Conservation (phyloP, 2,329 filamentous ascomycete species). For the Xylaria multiplex region DNA sequence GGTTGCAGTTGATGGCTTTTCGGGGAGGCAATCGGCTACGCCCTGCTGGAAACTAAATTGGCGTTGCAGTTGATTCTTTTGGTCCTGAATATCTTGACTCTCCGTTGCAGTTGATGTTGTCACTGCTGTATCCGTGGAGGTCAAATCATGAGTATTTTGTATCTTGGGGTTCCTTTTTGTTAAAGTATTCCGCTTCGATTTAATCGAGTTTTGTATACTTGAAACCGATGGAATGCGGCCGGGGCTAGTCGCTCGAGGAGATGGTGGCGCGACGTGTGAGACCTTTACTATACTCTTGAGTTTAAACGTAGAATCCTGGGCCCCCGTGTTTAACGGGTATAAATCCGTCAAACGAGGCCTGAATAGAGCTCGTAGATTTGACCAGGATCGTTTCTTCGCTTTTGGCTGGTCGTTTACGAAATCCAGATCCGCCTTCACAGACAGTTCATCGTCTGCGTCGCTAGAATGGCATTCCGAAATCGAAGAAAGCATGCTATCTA, state of each 20-base stretch:
- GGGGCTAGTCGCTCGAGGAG: neutral
- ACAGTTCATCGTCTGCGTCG: conserved; percentile 17
- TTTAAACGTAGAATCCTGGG: conserved; percentile 27
- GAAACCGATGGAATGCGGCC: conserved; percentile 2
- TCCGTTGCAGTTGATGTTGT: neutral
- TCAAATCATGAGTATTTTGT: conserved; percentile 12
- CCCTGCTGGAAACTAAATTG: conserved; percentile 31
- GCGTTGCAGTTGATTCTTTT: conserved; percentile 14
- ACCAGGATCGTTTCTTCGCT: conserved; percentile 35
- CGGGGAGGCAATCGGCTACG: conserved; percentile 21
- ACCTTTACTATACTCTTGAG: conserved; percentile 23
- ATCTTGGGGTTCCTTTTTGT: neutral
- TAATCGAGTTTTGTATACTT: conserved; percentile 7
- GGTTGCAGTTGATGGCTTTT: neutral
- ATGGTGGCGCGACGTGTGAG: conserved; percentile 4
- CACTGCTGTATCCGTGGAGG: neutral
- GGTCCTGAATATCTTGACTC: conserved; percentile 8
- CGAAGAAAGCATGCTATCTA: conserved; percentile 5
- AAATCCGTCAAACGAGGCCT: conserved; percentile 24
- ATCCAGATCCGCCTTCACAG: neutral
- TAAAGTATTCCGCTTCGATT: conserved; percentile 7
- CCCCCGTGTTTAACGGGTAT: conserved; percentile 13
- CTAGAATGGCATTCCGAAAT: conserved; percentile 5
- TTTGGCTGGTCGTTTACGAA: conserved; percentile 14
- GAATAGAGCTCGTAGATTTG: conserved; percentile 30